Conservation (phyloP, 306 rosid genomes). For the Vigna radiata region DNA sequence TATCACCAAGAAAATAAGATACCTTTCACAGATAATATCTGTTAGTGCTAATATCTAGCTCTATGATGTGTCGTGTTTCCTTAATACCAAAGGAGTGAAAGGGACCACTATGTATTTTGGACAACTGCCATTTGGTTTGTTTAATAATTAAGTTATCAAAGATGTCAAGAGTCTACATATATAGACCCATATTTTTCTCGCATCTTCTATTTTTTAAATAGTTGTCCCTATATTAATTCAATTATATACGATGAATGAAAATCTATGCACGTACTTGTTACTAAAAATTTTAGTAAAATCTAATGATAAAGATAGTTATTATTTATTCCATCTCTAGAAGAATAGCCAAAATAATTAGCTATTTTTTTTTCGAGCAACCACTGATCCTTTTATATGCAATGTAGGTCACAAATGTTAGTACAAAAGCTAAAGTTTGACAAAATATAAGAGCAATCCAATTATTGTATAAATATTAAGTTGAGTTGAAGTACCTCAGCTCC, state of each 20-base stretch:
- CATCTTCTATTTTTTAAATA: background rate
- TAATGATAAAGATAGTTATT: too few species aligned
- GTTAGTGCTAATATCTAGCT: background rate
- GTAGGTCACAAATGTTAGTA: background rate
- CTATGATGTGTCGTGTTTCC: background rate
- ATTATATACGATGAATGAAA: background rate
- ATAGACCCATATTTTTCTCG: background rate
- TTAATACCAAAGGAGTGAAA: constrained; percentile 1
- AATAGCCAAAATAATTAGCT: background rate
- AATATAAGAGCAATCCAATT: background rate
- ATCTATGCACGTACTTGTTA: too few species aligned
- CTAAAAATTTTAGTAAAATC: background rate
- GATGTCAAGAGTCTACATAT: background rate
- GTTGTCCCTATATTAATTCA: background rate
- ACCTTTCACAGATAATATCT: background rate
- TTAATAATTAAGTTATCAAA: constrained; percentile 1
- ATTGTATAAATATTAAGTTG: background rate
- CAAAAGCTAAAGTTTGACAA: background rate
- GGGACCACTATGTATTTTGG: background rate
- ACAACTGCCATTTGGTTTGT: background rate
- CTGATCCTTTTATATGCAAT: constrained; percentile 5
- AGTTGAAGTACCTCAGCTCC: background rate
- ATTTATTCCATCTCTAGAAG: too few species aligned
- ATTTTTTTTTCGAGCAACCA: background rate
- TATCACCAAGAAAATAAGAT: constrained; percentile 1